These are phyloP conservation scores for Tephrocybe sp. DNA, from an alignment of 768 basidiomycete genomes.

Conservation along the genomic window DNA sequence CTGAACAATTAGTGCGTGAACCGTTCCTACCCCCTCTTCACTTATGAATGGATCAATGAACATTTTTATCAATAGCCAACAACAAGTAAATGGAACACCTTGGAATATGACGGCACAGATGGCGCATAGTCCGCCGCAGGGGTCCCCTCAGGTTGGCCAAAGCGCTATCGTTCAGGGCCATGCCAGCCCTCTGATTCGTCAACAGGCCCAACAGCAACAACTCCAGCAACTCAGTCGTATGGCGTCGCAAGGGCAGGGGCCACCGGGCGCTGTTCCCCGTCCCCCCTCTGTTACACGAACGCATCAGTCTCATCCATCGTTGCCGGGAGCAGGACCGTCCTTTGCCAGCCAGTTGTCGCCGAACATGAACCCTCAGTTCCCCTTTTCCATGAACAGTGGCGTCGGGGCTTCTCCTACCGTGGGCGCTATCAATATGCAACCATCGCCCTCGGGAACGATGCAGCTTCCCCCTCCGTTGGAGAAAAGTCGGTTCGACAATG, in stretches of 20 bases:
- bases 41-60: background rate
- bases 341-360: constrained; percentile 32
- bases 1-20: constrained; percentile 33
- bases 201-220: constrained; percentile 28
- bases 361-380: constrained; percentile 26
- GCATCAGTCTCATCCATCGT: constrained; percentile 23
- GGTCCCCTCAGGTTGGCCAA: constrained; percentile 10
- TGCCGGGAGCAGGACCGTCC: constrained; percentile 14
- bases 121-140: constrained; percentile 4
- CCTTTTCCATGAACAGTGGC: constrained; percentile 12
- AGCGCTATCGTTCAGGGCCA: constrained; percentile 13
- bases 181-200: constrained; percentile 26
- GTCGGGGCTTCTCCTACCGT: constrained; percentile 11
- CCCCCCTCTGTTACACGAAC: constrained; percentile 36
- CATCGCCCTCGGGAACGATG: constrained; percentile 7
- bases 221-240: constrained; percentile 23
- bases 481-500: constrained; percentile 47
- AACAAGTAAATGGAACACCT: constrained; percentile 17
- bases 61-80: constrained; percentile 7
- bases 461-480: constrained; percentile 40
- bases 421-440: constrained; percentile 5
- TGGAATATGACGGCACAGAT: constrained; percentile 15
- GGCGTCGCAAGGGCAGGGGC: constrained; percentile 22
- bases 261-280: constrained; percentile 28
- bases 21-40: background rate